phyloP scores from a whole-genome alignment of 352 stramenopile genomes.

The Aphanomyces astaci region DNA sequence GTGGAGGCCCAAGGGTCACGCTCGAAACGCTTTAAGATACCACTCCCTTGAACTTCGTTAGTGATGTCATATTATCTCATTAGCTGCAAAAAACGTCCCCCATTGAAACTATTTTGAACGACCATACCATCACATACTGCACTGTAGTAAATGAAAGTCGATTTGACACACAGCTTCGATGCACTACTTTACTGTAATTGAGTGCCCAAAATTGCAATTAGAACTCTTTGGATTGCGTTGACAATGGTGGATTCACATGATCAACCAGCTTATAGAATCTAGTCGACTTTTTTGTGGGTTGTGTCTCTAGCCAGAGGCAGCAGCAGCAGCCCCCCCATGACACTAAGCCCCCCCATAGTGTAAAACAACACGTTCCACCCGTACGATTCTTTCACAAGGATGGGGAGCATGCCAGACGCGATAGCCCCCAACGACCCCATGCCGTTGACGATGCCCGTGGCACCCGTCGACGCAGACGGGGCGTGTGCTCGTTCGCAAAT shows the following conservation, averaged over 20 bases:
- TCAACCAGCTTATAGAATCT: too few relatives aligned
- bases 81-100: too few relatives aligned
- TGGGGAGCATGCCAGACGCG: slow-evolving; percentile 18
- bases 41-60: neutral
- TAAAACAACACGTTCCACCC: slow-evolving; percentile 18
- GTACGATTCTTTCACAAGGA: slow-evolving; percentile 17
- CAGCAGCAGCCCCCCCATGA: neutral
- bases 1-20: neutral
- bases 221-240: neutral
- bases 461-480: neutral
- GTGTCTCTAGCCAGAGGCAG: slow-evolving; percentile 4
- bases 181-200: too few relatives aligned
- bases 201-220: too few relatives aligned
- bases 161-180: too few relatives aligned
- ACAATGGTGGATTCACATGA: too few relatives aligned
- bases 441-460: slow-evolving; percentile 16
- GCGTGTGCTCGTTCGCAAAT: slow-evolving; percentile 1
- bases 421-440: slow-evolving; percentile 21
- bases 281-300: neutral
- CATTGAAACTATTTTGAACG: too few relatives aligned
- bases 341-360: neutral
- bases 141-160: too few relatives aligned
- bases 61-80: too few relatives aligned
- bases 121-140: too few relatives aligned
- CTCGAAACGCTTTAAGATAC: neutral